A percentile compares a stretch with the other conserved stretches of the same genome.
These are phyloP conservation scores for Leavenworthia alabamica DNA, from an alignment of 345 rosid genomes.

Conservation along the genomic window DNA sequence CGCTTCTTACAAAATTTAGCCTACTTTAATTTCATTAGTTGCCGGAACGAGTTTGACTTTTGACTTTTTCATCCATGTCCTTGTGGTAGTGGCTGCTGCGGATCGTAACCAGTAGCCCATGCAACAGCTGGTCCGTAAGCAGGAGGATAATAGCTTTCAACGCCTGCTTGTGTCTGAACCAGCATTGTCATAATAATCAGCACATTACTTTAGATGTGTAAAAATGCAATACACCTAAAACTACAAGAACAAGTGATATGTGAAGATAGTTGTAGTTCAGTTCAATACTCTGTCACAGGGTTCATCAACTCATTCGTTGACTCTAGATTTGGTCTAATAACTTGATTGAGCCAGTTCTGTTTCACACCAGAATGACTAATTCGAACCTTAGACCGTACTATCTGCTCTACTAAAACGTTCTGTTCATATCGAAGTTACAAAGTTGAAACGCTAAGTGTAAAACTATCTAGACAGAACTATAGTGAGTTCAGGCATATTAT, in stretches of 20 bases:
- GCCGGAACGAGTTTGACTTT: not conserved
- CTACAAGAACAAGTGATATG: not conserved
- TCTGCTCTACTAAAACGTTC: not conserved
- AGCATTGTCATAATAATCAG: not conserved
- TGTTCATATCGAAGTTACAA: not conserved
- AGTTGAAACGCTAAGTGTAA: not conserved
- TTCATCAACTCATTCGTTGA: not conserved
- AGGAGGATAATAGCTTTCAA: slow-evolving; percentile 54
- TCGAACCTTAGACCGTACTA: not conserved
- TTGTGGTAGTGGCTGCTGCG: slow-evolving; percentile 35
- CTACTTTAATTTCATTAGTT: slow-evolving; percentile 1
- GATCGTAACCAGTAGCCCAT: slow-evolving; percentile 65
- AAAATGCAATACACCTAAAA: not conserved
- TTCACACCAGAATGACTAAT: slow-evolving; percentile 4
- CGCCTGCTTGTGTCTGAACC: slow-evolving; percentile 53
- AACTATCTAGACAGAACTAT: not conserved
- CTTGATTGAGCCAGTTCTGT: not conserved
- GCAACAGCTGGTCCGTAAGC: slow-evolving; percentile 64
- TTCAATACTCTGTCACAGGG: not conserved
- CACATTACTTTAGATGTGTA: not conserved
- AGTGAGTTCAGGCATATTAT: not conserved
- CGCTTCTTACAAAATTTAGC: not conserved
- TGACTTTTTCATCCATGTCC: slow-evolving; percentile 51
- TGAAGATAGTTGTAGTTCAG: not conserved
- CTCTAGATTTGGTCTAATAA: not conserved